phyloP scores from a whole-genome alignment of 306 rosid species.

The Lathyrus oleraceus region DNA sequence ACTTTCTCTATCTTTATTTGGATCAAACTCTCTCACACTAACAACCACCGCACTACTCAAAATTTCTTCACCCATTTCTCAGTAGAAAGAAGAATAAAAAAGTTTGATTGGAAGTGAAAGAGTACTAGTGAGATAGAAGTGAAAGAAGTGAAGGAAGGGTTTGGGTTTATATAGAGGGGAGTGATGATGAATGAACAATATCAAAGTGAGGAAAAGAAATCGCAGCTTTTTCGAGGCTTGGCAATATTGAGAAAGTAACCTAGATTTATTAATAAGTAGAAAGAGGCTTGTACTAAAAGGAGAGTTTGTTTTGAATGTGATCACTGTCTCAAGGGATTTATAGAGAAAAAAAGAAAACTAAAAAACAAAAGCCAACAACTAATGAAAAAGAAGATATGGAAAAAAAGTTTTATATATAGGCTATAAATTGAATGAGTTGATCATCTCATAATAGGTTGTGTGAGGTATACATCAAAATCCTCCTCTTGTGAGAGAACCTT shows the following conservation, averaged over 20 bases:
- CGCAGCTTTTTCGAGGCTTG: slow-evolving; percentile 42
- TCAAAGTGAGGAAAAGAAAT: slow-evolving; percentile 8
- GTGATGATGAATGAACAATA: neutral
- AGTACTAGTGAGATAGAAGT: neutral
- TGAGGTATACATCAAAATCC: slow-evolving; percentile 37
- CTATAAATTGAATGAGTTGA: slow-evolving; percentile 4
- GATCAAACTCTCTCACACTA: slow-evolving; percentile 69
- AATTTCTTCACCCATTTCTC: slow-evolving; percentile 29
- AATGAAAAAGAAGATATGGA: neutral
- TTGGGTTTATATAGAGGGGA: slow-evolving; percentile 29
- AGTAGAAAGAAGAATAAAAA: no score
- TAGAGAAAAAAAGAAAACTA: neutral
- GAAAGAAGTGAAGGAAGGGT: neutral
- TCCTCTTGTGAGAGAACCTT: slow-evolving; percentile 30
- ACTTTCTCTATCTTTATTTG: slow-evolving; percentile 46
- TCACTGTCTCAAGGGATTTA: neutral
- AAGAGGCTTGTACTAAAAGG: slow-evolving; percentile 2
- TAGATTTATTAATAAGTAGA: neutral
- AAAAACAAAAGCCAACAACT: neutral
- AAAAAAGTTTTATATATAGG: neutral
- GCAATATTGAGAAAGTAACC: slow-evolving; percentile 37
- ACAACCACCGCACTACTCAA: neutral
- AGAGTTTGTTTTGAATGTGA: neutral
- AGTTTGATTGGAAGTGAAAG: neutral
- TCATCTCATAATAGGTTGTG: slow-evolving; percentile 35